A percentile compares a stretch with the other conserved stretches of the same genome.
These are phyloP conservation scores for Licmophora abbreviata DNA, from an alignment of 108 stramenopile species.

Conservation along the genomic window DNA sequence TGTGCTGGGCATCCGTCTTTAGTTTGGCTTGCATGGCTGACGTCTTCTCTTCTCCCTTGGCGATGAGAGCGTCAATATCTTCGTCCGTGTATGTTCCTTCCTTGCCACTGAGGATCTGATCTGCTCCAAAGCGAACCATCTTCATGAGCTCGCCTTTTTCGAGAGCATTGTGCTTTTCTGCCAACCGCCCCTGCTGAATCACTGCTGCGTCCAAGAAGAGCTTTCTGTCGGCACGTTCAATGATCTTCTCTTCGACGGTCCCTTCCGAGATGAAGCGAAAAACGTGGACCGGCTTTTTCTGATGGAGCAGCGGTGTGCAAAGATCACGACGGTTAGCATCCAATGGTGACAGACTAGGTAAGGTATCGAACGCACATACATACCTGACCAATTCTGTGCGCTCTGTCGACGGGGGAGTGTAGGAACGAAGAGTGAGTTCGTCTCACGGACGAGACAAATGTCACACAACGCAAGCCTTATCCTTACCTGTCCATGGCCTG, in stretches of 20 bases:
- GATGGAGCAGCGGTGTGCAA: no score
- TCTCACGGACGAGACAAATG: no score
- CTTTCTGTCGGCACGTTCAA: conserved; percentile 97
- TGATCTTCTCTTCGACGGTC: conserved; percentile 98
- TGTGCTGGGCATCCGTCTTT: conserved; percentile 93
- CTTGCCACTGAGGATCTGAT: conserved; percentile 88
- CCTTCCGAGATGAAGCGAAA: conserved; percentile 97
- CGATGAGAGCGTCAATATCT: conserved; percentile 96
- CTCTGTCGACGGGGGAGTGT: no score
- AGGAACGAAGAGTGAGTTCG: no score
- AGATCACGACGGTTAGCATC: no score
- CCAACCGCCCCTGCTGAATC: conserved; percentile 95
- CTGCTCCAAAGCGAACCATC: conserved; percentile 98
- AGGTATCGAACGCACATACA: no score
- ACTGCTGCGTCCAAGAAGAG: conserved; percentile 99
- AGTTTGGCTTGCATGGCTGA: conserved; percentile 81
- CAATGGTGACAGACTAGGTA: no score
- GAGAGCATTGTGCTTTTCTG: conserved; percentile 81
- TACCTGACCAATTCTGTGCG: conserved; percentile 96
- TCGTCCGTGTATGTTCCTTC: conserved; percentile 88
- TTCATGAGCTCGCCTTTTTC: conserved; percentile 92
- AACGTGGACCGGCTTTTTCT: conserved; percentile 96
- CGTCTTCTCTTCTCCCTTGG: conserved; percentile 88
- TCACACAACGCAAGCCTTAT: no score
- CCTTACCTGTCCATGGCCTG: conserved; percentile 90